A percentile compares a stretch with the other conserved stretches of the same genome.
phyloP scores from a whole-genome alignment of 179 eudicot genomes.

The Patellifolia procumbens region DNA sequence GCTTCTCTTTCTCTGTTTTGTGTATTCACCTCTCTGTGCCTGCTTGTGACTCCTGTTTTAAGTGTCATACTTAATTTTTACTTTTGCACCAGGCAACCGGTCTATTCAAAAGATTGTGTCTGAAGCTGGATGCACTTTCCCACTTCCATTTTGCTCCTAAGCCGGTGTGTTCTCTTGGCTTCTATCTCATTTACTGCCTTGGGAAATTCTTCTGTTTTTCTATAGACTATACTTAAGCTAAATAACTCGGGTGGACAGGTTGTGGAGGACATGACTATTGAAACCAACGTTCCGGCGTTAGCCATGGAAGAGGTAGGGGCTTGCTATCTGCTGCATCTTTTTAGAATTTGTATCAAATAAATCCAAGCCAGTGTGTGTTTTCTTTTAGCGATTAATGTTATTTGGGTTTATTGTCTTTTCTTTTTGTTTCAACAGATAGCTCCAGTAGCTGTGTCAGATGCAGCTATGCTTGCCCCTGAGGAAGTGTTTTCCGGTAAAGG shows the following conservation, averaged over 20 bases:
- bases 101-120: conserved; percentile 71
- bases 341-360: not conserved
- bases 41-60: not conserved
- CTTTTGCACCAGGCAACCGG: conserved; percentile 58
- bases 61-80: conserved; percentile 3
- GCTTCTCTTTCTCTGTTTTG: not conserved
- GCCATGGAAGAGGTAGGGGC: conserved; percentile 94
- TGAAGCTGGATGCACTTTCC: conserved; percentile 92
- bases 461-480: conserved; percentile 98
- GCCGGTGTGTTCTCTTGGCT: conserved; percentile 54
- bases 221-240: not conserved
- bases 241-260: conserved; percentile 49
- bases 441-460: conserved; percentile 91
- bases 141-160: conserved; percentile 99
- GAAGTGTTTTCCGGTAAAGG: conserved; percentile 91
- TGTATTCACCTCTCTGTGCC: not conserved
- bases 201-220: conserved; percentile 1
- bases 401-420: not conserved
- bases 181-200: not conserved
- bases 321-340: not conserved
- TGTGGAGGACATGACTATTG: conserved; percentile 86
- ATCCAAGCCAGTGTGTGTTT: not conserved
- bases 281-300: conserved; percentile 87
- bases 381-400: not conserved
- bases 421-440: conserved; percentile 73